Conservation (phyloP, 139 green algal genomes). For the Chlamydomonas sp. region DNA sequence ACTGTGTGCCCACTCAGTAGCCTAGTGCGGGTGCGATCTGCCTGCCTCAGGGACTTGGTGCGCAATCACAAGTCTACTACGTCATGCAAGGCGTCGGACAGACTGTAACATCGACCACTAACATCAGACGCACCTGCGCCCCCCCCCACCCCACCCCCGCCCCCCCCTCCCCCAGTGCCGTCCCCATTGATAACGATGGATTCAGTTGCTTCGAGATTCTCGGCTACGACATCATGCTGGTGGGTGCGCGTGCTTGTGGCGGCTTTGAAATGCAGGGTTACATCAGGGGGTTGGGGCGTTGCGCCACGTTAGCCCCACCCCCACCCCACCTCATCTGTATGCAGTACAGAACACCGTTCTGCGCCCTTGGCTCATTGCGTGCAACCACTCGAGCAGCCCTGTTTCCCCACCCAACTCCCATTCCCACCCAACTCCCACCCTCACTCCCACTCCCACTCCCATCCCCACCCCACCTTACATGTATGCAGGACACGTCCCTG, state of each 20-base stretch:
- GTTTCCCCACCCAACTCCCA: background rate
- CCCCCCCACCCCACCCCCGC: too few species aligned
- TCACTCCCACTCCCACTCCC: background rate
- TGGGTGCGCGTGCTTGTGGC: constrained; percentile 35
- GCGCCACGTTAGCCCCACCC: background rate
- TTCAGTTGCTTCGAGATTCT: constrained; percentile 72
- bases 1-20: too few species aligned
- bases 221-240: constrained; percentile 57
- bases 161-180: background rate
- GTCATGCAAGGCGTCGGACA: too few species aligned
- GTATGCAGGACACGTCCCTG: background rate
- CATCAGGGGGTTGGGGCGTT: background rate
- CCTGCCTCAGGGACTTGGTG: too few species aligned
- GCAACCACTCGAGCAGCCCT: constrained; percentile 41
- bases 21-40: too few species aligned
- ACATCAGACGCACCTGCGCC: too few species aligned
- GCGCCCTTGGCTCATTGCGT: constrained; percentile 40
- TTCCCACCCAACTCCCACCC: background rate
- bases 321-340: background rate
- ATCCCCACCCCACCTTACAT: background rate
- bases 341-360: background rate
- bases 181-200: constrained; percentile 49
- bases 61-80: too few species aligned
- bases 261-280: background rate
- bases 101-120: too few species aligned